Evolutionary conservation across 495 filamentous ascomycete species (phyloP), one percentile per base, ranked within the genome.

Genomic region (Penicillium alfredii): DNA sequence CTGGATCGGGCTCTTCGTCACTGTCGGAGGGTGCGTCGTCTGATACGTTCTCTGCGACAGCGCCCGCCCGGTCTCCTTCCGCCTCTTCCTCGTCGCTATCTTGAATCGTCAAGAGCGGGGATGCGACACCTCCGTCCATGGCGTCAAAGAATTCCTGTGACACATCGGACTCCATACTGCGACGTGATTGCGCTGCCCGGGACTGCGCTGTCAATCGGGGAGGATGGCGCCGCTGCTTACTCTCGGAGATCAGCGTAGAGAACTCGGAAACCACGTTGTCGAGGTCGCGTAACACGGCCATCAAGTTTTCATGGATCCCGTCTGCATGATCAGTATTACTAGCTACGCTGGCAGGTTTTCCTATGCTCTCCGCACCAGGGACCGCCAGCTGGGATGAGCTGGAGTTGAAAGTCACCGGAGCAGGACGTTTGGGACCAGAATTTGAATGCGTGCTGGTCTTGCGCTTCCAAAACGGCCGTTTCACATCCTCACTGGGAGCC

Each of bases 91-190:
- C 69, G 14, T 73, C 75, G 28, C 72, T 77, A 35, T 80, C 76
- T 26, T 77, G 72, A 43, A 97, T 85, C 30, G 78, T 78, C 47
- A 94, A 67, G 2, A 96, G 68, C 38, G 81, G 80, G 26, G 82
- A 78, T n/a, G 63, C 59, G 16, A 72, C 71, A 20, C 53, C 80
- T 6, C 80, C 86, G 28, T 81, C 86, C 34, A 80, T 76, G 1
- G 92, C 92, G 53, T 98, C 92, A 45, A 94, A 98, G 61, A 94
- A 98, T 52, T 98, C 93, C 19, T 92, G 84, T 1, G 78, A 76
- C 6, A 82, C 76, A 32, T 81, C 74, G 6, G 86, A 89, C 47
- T 96, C 92, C 23, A 88, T 74, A 58, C 88, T 94, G 36, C 66
- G 67, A 39, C 92, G 79, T 7, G 85, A 76, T 7, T n/a, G n/a